phyloP scores from a whole-genome alignment of 352 stramenopile species.

The Albugo laibachii region DNA sequence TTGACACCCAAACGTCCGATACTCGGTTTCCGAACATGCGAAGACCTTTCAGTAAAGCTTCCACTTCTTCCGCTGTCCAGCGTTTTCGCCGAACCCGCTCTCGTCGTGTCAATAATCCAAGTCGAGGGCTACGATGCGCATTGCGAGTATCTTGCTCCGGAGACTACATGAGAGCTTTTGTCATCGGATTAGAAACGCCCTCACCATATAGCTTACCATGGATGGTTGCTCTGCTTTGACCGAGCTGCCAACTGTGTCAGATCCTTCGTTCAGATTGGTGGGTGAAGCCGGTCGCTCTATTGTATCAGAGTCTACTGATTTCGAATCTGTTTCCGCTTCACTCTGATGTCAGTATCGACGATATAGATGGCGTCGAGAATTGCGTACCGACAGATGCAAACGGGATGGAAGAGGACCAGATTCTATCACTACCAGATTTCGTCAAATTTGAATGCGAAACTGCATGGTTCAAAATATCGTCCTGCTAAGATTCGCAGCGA shows the following conservation, averaged over 20 bases:
- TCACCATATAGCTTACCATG: neutral
- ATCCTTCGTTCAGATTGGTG: neutral
- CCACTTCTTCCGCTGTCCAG: conserved; percentile 33
- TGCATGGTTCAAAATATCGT: no score
- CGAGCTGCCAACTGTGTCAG: neutral
- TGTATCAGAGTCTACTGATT: no score
- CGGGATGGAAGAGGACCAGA: no score
- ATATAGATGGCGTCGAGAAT: no score
- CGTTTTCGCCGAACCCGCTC: conserved; percentile 1
- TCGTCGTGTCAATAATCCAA: neutral
- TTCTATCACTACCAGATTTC: no score
- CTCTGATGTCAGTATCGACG: no score
- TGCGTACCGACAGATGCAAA: no score
- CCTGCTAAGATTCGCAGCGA: no score
- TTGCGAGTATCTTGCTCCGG: neutral
- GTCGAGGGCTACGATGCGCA: neutral
- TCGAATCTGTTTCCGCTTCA: no score
- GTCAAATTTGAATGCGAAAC: no score
- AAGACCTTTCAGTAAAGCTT: conserved; percentile 36
- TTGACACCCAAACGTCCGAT: conserved; percentile 36
- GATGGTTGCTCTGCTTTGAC: neutral
- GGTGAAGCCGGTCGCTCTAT: no score
- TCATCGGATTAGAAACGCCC: neutral
- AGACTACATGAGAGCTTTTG: neutral
- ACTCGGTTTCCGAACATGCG: conserved; percentile 19